Percentiles rank a stretch among this genome's conserved stretches.
phyloP scores from a whole-genome alignment of 2,329 filamentous ascomycete genomes.

The Aplosporella prunicola region DNA sequence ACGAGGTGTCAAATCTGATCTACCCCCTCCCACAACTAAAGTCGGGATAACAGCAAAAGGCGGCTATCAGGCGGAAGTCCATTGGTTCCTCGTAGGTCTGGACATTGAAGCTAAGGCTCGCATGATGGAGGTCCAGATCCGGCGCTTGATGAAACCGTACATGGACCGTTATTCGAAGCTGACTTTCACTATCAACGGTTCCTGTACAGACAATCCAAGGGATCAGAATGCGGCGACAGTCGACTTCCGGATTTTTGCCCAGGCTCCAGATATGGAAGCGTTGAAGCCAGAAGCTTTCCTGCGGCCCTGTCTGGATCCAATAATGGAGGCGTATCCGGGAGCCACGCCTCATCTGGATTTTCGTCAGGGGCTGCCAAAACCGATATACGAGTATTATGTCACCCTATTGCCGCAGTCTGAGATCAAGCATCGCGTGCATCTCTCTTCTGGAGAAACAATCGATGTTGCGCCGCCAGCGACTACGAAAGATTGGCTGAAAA shows the following conservation, averaged over 20 bases:
- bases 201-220: conserved; percentile 28
- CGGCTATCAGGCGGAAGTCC: conserved; percentile 38
- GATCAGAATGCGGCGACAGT: conserved; percentile 43
- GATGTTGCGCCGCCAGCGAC: conserved; percentile 24
- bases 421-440: conserved; percentile 19
- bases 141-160: conserved; percentile 27
- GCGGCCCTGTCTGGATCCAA: conserved; percentile 31
- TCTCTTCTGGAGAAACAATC: conserved; percentile 21
- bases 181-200: conserved; percentile 33
- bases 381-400: conserved; percentile 35
- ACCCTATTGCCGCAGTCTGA: conserved; percentile 23
- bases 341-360: conserved; percentile 32
- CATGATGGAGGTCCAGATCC: conserved; percentile 32
- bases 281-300: conserved; percentile 30
- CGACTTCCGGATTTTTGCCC: conserved; percentile 37
- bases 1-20: conserved; percentile 33
- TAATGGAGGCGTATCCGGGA: conserved; percentile 37
- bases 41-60: conserved; percentile 37
- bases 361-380: conserved; percentile 31
- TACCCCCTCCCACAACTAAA: conserved; percentile 34
- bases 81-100: conserved; percentile 36
- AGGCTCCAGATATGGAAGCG: conserved; percentile 33
- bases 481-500: conserved; percentile 23
- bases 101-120: conserved; percentile 36
- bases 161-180: conserved; percentile 27